Evolutionary conservation across 805 yeast species (phyloP).

Genomic region (Candida qinlingensis): DNA sequence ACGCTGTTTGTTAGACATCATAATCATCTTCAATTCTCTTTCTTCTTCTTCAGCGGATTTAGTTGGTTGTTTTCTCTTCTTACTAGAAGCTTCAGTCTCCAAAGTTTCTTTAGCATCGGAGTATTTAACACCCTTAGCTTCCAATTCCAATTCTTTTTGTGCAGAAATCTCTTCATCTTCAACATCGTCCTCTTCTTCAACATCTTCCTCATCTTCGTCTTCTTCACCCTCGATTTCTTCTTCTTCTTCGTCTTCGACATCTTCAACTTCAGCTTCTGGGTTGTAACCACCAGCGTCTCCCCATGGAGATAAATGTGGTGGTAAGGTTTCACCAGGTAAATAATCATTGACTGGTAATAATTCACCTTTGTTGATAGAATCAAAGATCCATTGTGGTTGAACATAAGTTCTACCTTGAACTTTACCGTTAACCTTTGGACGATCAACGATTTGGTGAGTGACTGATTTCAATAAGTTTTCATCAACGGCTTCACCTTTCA

Average conservation of each 20-base stretch:
- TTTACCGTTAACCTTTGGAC: slow-evolving; percentile 73
- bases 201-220: slow-evolving; percentile 46
- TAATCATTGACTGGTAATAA: slow-evolving; percentile 75
- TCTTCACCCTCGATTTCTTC: slow-evolving; percentile 48
- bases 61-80: slow-evolving; percentile 33
- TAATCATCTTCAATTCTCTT: slow-evolving; percentile 86
- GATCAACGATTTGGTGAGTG: slow-evolving; percentile 92
- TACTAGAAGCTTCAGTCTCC: slow-evolving; percentile 27
- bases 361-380: slow-evolving; percentile 72
- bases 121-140: slow-evolving; percentile 80
- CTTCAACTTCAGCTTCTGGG: slow-evolving; percentile 55
- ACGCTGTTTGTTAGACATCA: slow-evolving; percentile 97
- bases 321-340: slow-evolving; percentile 91
- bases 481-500: slow-evolving; percentile 26
- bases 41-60: slow-evolving; percentile 58
- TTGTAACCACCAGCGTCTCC: slow-evolving; percentile 91
- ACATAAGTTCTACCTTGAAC: slow-evolving; percentile 90
- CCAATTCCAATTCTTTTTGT: slow-evolving; percentile 83
- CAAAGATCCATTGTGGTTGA: slow-evolving; percentile 98
- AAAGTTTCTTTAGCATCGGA: slow-evolving; percentile 47
- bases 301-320: slow-evolving; percentile 99
- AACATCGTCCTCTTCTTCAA: slow-evolving; percentile 40
- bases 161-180: slow-evolving; percentile 54
- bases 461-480: slow-evolving; percentile 59
- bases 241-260: slow-evolving; percentile 39